These are phyloP conservation scores for Thozetella sp. DNA, from an alignment of 495 filamentous ascomycete species.

Conservation along the genomic window DNA sequence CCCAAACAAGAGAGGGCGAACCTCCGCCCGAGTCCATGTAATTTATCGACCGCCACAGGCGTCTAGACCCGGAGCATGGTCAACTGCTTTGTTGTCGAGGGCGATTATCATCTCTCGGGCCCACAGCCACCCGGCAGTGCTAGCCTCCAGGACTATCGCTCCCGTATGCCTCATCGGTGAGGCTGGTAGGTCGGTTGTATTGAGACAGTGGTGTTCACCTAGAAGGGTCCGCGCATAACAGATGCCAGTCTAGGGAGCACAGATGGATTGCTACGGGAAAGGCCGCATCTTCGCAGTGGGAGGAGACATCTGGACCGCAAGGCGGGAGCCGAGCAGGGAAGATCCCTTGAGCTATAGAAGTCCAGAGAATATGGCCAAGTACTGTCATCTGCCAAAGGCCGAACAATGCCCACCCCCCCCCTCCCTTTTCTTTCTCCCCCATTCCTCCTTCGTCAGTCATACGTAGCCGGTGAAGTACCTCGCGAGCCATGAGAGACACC, in stretches of 20 bases:
- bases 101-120: not conserved
- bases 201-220: not conserved
- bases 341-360: slow-evolving; percentile 6
- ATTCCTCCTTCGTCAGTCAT: no score
- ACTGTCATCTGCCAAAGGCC: slow-evolving; percentile 6
- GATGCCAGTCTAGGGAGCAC: no score
- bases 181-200: not conserved
- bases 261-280: slow-evolving; percentile 6
- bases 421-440: no score
- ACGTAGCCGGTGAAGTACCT: no score
- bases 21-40: no score
- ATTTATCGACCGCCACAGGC: not conserved
- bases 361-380: slow-evolving; percentile 10
- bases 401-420: no score
- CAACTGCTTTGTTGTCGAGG: not conserved
- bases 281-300: slow-evolving; percentile 13
- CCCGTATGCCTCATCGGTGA: no score
- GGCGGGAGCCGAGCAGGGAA: slow-evolving; percentile 12
- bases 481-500: slow-evolving; percentile 19
- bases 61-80: not conserved
- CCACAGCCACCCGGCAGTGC: not conserved
- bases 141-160: not conserved
- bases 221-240: no score
- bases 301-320: slow-evolving; percentile 1
- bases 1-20: no score